A percentile compares a stretch with the other conserved stretches of the same genome.
Evolutionary conservation across 2,329 filamentous ascomycete genomes (phyloP).

Genomic region (Sordariomycetes sp.): DNA sequence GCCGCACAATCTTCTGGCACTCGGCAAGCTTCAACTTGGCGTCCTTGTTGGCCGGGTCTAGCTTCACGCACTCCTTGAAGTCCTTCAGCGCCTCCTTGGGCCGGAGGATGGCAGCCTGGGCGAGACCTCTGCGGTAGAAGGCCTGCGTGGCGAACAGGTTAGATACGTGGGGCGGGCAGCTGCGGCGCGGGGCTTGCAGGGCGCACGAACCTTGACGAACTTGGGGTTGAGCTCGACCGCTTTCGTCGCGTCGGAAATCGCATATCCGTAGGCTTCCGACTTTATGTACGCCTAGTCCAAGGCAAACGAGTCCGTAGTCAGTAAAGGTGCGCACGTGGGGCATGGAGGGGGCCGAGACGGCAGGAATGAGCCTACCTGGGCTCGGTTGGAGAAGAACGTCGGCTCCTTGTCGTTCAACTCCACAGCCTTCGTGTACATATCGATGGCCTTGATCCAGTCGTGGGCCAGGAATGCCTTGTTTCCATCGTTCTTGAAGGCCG

Average conservation of each 20-base stretch:
- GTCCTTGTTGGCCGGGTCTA: conserved; percentile 81
- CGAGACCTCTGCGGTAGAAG: conserved; percentile 87
- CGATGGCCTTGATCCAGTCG: conserved; percentile 74
- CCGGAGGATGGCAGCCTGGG: conserved; percentile 81
- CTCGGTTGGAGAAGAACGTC: conserved; percentile 88
- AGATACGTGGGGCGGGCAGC: not conserved
- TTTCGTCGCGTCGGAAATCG: conserved; percentile 80
- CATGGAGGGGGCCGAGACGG: conserved; percentile 6
- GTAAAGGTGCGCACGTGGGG: conserved; percentile 2
- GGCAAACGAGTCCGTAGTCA: not conserved
- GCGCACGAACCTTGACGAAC: conserved; percentile 66
- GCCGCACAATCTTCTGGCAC: conserved; percentile 89
- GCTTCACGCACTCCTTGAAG: conserved; percentile 81
- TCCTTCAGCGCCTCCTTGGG: conserved; percentile 83
- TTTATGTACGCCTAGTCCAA: conserved; percentile 73
- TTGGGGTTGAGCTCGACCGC: conserved; percentile 81
- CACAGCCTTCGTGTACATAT: conserved; percentile 82
- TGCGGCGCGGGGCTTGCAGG: not conserved
- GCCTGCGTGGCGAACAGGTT: conserved; percentile 44
- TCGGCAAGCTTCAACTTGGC: conserved; percentile 85
- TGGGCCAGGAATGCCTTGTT: conserved; percentile 86
- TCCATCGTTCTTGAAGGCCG: conserved; percentile 82
- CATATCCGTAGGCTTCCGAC: conserved; percentile 88
- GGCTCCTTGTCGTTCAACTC: conserved; percentile 72
- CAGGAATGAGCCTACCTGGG: conserved; percentile 53